Conservation (phyloP, 495 filamentous ascomycete genomes). For the Antarctomyces pellizariae region DNA sequence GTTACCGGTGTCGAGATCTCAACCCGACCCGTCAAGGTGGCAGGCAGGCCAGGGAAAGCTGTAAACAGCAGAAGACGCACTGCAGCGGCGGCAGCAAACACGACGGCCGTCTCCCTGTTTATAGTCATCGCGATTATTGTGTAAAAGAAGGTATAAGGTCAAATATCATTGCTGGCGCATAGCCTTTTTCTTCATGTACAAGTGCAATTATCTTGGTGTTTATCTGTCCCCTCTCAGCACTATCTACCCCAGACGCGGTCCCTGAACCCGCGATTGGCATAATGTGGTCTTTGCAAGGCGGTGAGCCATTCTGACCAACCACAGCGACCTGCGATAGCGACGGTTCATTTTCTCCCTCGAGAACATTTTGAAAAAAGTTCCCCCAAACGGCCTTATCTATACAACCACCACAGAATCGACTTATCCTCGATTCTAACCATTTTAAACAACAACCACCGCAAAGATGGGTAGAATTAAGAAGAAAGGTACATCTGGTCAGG, state of each 20-base stretch:
- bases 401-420: no score
- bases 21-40: slow-evolving; percentile 71
- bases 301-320: slow-evolving; percentile 2
- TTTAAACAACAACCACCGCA: slow-evolving; percentile 1
- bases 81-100: slow-evolving; percentile 54
- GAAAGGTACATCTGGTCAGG: slow-evolving; percentile 73
- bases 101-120: slow-evolving; percentile 48
- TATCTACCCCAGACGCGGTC: slow-evolving; percentile 1
- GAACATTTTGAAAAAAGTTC: no score
- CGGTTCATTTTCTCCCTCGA: no score
- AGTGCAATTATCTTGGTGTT: neutral
- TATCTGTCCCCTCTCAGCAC: no score
- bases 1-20: slow-evolving; percentile 93
- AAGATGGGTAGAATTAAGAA: slow-evolving; percentile 76
- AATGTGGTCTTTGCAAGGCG: slow-evolving; percentile 1
- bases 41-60: slow-evolving; percentile 62
- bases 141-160: neutral
- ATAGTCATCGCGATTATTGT: slow-evolving; percentile 35
- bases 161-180: neutral
- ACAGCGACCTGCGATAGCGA: no score
- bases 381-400: no score
- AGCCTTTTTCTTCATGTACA: neutral
- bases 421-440: neutral
- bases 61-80: slow-evolving; percentile 62
- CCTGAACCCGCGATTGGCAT: neutral